Conservation (phyloP, 2,329 filamentous ascomycete species). For the Bipolaris cookei region DNA sequence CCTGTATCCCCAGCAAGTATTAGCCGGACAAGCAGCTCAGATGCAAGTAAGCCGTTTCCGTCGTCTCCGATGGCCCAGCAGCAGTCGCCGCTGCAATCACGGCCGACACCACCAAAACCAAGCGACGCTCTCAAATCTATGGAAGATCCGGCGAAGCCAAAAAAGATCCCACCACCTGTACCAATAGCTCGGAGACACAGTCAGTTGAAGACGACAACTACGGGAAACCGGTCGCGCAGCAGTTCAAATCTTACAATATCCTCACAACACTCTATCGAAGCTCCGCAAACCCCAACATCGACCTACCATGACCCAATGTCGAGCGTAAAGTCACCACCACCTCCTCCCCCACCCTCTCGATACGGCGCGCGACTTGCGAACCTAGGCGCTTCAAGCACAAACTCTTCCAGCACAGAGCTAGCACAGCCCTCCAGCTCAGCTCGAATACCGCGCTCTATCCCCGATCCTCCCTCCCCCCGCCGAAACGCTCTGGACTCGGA, state of each 20-base stretch:
- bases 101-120: slow-evolving; percentile 16
- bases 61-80: slow-evolving; percentile 53
- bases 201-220: slow-evolving; percentile 40
- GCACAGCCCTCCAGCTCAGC: slow-evolving; percentile 29
- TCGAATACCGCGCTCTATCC: slow-evolving; percentile 30
- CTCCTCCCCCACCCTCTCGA: slow-evolving; percentile 45
- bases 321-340: slow-evolving; percentile 38
- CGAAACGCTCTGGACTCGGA: slow-evolving; percentile 36
- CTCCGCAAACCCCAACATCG: slow-evolving; percentile 25
- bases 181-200: slow-evolving; percentile 46
- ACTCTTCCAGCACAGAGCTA: slow-evolving; percentile 41
- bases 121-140: slow-evolving; percentile 27
- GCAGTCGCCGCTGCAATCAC: slow-evolving; percentile 22
- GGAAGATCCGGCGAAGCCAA: slow-evolving; percentile 33
- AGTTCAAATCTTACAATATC: slow-evolving; percentile 46
- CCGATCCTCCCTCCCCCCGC: slow-evolving; percentile 30
- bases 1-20: slow-evolving; percentile 30
- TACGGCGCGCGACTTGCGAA: slow-evolving; percentile 38
- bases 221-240: slow-evolving; percentile 41
- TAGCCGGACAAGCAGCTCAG: slow-evolving; percentile 49
- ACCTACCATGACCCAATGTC: slow-evolving; percentile 25
- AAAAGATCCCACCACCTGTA: slow-evolving; percentile 44
- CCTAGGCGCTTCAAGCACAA: slow-evolving; percentile 33
- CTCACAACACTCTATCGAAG: slow-evolving; percentile 45
- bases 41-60: slow-evolving; percentile 69